Evolutionary conservation across 2,329 filamentous ascomycete genomes (phyloP), one percentile per base, ranked within the genome.

Genomic region (Colletotrichum sp.): DNA sequence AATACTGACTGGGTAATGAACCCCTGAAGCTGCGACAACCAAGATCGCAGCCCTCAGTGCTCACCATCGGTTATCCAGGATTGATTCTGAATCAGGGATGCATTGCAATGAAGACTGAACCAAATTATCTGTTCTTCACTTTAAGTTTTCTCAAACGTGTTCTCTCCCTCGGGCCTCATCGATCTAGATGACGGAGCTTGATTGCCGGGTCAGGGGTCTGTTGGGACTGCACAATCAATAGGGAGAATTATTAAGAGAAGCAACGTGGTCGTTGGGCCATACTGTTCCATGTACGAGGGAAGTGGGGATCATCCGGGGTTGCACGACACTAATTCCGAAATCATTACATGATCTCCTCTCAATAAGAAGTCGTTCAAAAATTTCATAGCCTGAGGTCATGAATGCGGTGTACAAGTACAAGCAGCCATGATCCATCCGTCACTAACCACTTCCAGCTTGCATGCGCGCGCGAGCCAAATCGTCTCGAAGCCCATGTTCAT

Each of bases 291-390:
- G 73, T 49, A 21, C 8, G 57, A 24, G 24, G 15, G 26, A 8
- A 55, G 57, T 73, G 70, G 70, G 57, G 73, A n/a, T n/a, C 32
- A 63, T 65, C 70, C 34, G 73, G 73, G 73, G 73, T 69, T 59
- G 24, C 28, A 21, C 26, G 39, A 69, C 30, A 21, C 34, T 66
- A 36, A 49, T 34, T 34, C 36, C 73, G 39, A 44, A 44, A 73
- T 36, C 44, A 76, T 73, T 70, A 34, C 57, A 76, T 76, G 70
- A 76, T 73, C 69, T 30, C 8, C 34, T 63, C 21, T 73, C 70
- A 36, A 6, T 3, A 49, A 26, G 64, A 34, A 28, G 9, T 16
- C 16, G 52, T 69, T n/a, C 21, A 57, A 49, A 26, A n/a, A 3
- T 28, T 15, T 59, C 26, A 63, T 30, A 39, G 36, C 26, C 44